phyloP scores from a whole-genome alignment of 192 early-diverging fungal genomes.

The Linnemannia schmuckeri region DNA sequence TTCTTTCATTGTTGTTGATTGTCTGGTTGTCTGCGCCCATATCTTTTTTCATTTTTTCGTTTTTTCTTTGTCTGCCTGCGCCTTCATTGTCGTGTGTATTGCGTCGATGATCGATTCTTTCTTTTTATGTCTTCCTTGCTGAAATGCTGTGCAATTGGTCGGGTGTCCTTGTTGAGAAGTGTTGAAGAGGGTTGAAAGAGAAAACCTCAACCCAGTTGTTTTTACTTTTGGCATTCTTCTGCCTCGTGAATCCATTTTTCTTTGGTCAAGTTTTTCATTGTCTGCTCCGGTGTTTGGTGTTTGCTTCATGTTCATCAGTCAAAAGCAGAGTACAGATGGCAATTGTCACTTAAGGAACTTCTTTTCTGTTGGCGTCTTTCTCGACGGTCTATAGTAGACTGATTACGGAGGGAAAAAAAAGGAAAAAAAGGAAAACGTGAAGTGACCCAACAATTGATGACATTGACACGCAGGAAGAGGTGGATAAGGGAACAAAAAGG shows the following conservation, averaged over 20 bases:
- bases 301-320: neutral
- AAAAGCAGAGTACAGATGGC: neutral
- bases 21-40: neutral
- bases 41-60: neutral
- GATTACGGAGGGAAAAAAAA: neutral
- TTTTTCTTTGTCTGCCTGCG: neutral
- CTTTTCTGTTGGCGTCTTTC: neutral
- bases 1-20: neutral
- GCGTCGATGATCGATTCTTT: neutral
- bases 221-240: neutral
- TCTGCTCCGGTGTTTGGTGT: neutral
- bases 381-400: neutral
- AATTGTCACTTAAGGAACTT: neutral
- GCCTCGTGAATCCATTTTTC: neutral
- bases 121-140: neutral
- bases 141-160: neutral
- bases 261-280: neutral
- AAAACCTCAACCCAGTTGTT: too few species aligned
- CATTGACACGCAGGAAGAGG: neutral
- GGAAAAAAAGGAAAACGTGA: neutral
- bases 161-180: neutral
- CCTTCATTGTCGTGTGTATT: neutral
- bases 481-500: neutral
- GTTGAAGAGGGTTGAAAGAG: too few species aligned
- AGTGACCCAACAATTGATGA: neutral